These are phyloP conservation scores for Myxozyma melibiosi DNA, from an alignment of 805 yeast species.

Conservation along the genomic window DNA sequence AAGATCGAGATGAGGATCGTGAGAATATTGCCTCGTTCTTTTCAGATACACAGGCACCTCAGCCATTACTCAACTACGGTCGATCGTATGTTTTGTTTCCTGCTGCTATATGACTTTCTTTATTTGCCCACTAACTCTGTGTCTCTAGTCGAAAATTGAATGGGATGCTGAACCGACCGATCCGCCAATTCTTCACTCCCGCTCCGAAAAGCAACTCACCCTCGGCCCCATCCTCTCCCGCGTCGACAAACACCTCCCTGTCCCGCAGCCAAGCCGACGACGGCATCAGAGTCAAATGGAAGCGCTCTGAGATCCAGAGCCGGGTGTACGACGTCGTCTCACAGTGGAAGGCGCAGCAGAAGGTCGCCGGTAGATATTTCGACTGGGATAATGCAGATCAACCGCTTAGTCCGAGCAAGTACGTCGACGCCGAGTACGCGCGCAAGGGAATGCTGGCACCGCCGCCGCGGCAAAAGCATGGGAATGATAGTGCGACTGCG, in stretches of 20 bases:
- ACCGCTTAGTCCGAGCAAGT: conserved; percentile 1
- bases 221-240: conserved; percentile 14
- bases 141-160: conserved; percentile 29
- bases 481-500: neutral
- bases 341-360: conserved; percentile 15
- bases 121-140: neutral
- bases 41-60: conserved; percentile 12
- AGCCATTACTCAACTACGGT: conserved; percentile 13
- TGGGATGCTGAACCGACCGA: conserved; percentile 34
- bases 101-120: neutral
- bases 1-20: conserved; percentile 8
- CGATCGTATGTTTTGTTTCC: conserved; percentile 6
- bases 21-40: conserved; percentile 17
- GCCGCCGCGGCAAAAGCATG: neutral
- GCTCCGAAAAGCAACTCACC: neutral
- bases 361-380: conserved; percentile 5
- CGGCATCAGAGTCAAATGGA: conserved; percentile 24
- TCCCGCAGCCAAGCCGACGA: conserved; percentile 14
- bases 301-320: conserved; percentile 16
- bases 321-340: conserved; percentile 26
- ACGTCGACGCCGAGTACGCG: neutral
- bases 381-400: conserved; percentile 28
- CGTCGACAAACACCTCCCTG: conserved; percentile 13
- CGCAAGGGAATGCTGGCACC: neutral
- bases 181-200: conserved; percentile 35